Percentiles rank a stretch among this genome's conserved stretches.
Evolutionary conservation across 2,329 filamentous ascomycete genomes (phyloP).

Genomic region (Sordariomycetes sp.): DNA sequence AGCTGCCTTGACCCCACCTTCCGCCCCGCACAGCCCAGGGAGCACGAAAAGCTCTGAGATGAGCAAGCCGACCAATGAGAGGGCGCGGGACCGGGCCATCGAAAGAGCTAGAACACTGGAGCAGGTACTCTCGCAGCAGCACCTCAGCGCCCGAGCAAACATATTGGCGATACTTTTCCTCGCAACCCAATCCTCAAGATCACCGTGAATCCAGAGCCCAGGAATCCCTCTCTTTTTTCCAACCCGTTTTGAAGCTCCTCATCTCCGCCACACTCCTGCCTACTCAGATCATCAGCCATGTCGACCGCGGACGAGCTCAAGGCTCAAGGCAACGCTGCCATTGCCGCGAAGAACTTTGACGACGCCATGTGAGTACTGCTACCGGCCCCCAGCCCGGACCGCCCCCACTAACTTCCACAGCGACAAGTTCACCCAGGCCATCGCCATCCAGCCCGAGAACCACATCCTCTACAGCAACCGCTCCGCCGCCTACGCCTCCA

Average conservation of each 20-base stretch:
- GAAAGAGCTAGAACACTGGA: slow-evolving; percentile 27
- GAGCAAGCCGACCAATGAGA: not conserved
- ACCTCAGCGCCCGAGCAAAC: slow-evolving; percentile 12
- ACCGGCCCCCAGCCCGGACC: too few species aligned
- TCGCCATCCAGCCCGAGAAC: slow-evolving; percentile 75
- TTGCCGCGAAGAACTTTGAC: slow-evolving; percentile 91
- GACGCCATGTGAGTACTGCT: slow-evolving; percentile 69
- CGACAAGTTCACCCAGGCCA: slow-evolving; percentile 88
- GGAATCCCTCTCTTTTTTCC: not conserved
- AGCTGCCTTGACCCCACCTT: not conserved
- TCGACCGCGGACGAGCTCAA: slow-evolving; percentile 69
- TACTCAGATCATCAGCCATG: slow-evolving; percentile 21
- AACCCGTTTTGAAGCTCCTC: slow-evolving; percentile 1
- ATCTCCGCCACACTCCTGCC: not conserved
- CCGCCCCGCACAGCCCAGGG: slow-evolving; percentile 1
- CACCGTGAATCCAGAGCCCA: slow-evolving; percentile 3
- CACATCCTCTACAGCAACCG: slow-evolving; percentile 98
- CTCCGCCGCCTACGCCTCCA: slow-evolving; percentile 76
- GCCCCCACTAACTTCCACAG: slow-evolving; percentile 33
- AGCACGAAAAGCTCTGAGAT: not conserved
- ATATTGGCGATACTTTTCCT: slow-evolving; percentile 11
- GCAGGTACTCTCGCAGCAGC: slow-evolving; percentile 6
- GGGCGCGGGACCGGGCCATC: slow-evolving; percentile 15
- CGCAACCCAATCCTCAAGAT: slow-evolving; percentile 5
- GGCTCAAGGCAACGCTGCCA: slow-evolving; percentile 96